Evolutionary conservation across 805 yeast genomes (phyloP), one percentile per base, ranked within the genome.

Genomic region (Osmozyma mogii): DNA sequence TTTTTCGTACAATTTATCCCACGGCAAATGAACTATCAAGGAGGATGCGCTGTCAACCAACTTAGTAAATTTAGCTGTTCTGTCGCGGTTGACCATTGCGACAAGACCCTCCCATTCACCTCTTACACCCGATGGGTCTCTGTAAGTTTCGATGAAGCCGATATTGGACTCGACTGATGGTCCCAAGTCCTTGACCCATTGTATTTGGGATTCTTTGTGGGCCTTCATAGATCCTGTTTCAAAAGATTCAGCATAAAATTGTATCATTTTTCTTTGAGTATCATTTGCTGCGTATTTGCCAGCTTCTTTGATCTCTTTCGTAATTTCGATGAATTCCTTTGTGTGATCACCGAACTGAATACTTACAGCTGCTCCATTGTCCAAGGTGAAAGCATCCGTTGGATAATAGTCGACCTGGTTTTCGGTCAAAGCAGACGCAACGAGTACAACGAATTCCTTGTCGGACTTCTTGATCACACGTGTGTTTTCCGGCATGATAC

Each of bases 71-170:
- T 84, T 85, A 30, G 72, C 78, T 11, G 96, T 85, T 38, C 94
- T 70, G 38, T 84, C 89, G 49, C 81, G 79, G 56, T 85, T 84
- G 32, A 85, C 94, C 74, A 84, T 81, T 13, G 95, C 89, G 19
- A 85, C 92, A 27, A 85, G 61, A 17, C 94, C 84, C 59, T 85
- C 95, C 89, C 92, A 85, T 56, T 85, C 96, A 36, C 95, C 96
- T 48, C 87, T 72, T 27, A 84, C 84, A 27, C 95, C 95, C 18
- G 88, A 72, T 10, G 95, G 94, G 51, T 84, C 96, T 55, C 96
- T 70, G 59, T 85, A 85, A 17, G 95, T 85, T 60, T 85, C 96
- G 44, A 85, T 85, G 52, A 85, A 85, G 0, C 96, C 96, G 44
- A 85, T 73, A 51, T 85, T 84, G 25, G 89, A 76, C 57, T 64